Percentiles rank a stretch among this genome's conserved stretches.
phyloP scores from a whole-genome alignment of 495 filamentous ascomycete species.

The Tuber umbilicatum region DNA sequence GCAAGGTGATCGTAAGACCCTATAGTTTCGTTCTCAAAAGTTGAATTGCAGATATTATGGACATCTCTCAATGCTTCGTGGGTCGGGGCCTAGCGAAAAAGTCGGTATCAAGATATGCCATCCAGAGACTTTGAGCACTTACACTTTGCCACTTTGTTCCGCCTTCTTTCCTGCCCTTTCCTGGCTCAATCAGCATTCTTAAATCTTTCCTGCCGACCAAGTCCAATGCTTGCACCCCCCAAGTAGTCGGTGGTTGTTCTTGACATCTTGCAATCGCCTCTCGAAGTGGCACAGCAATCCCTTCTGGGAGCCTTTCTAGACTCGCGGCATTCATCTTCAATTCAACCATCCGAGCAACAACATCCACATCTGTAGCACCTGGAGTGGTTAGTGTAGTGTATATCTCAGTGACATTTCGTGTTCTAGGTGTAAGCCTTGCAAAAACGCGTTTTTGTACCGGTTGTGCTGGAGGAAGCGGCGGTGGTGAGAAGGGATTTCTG shows the following conservation, averaged over 20 bases:
- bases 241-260: conserved; percentile 67
- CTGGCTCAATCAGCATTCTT: conserved; percentile 56
- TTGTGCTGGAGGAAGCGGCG: conserved; percentile 33
- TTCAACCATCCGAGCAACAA: conserved; percentile 57
- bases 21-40: conserved; percentile 54
- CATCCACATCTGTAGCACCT: conserved; percentile 45
- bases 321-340: conserved; percentile 53
- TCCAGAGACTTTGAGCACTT: conserved; percentile 7
- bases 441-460: conserved; percentile 37
- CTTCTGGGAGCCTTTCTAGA: conserved; percentile 77
- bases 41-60: conserved; percentile 60
- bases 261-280: conserved; percentile 81
- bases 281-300: conserved; percentile 67
- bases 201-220: conserved; percentile 80
- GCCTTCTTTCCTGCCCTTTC: conserved; percentile 42
- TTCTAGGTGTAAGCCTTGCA: conserved; percentile 56
- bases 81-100: conserved; percentile 47
- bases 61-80: conserved; percentile 67
- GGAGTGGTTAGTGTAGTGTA: conserved; percentile 39
- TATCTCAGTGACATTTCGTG: conserved; percentile 58
- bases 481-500: conserved; percentile 39
- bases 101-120: conserved; percentile 10
- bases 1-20: conserved; percentile 59
- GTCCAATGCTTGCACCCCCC: conserved; percentile 61
- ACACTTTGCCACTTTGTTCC: conserved; percentile 39